These are phyloP conservation scores for Notholithocarpus densiflorus DNA, from an alignment of 306 rosid genomes.

Conservation along the genomic window DNA sequence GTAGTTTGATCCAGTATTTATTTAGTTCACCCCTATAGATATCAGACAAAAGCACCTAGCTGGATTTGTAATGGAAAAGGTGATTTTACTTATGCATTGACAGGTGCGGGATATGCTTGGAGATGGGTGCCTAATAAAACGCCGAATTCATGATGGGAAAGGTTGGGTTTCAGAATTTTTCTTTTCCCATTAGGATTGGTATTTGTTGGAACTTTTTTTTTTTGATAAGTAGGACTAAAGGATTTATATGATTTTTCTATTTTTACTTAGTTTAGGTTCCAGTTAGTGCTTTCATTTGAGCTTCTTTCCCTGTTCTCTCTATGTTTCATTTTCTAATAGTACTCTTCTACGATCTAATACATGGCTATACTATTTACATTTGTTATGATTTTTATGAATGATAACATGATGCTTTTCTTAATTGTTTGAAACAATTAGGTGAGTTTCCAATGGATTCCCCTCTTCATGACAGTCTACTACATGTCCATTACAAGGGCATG, in stretches of 20 bases:
- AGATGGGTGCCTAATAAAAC: conserved; percentile 90
- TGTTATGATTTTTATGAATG: background rate
- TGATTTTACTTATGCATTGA: conserved; percentile 29
- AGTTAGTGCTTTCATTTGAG: conserved; percentile 7
- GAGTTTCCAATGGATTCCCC: conserved; percentile 99
- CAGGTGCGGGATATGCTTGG: conserved; percentile 99
- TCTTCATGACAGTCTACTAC: conserved; percentile 90
- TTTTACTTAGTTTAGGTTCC: conserved; percentile 2
- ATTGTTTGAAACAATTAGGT: conserved; percentile 51
- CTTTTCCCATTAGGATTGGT: conserved; percentile 6
- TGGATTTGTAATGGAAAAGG: background rate
- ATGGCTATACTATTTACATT: background rate
- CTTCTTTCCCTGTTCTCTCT: background rate
- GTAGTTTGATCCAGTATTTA: background rate
- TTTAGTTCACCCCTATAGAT: background rate
- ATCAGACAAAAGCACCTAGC: background rate
- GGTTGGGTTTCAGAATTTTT: conserved; percentile 43
- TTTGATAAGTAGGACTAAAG: background rate
- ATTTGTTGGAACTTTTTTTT: background rate
- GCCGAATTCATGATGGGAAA: conserved; percentile 84
- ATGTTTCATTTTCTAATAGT: background rate
- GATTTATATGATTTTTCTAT: conserved; percentile 10
- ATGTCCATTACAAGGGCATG: conserved; percentile 90
- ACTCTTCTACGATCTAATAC: background rate
- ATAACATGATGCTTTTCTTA: conserved; percentile 12